Percentiles rank a stretch among this genome's conserved stretches.
These are phyloP conservation scores for Lactarius quietus DNA, from an alignment of 768 basidiomycete genomes.

Conservation along the genomic window DNA sequence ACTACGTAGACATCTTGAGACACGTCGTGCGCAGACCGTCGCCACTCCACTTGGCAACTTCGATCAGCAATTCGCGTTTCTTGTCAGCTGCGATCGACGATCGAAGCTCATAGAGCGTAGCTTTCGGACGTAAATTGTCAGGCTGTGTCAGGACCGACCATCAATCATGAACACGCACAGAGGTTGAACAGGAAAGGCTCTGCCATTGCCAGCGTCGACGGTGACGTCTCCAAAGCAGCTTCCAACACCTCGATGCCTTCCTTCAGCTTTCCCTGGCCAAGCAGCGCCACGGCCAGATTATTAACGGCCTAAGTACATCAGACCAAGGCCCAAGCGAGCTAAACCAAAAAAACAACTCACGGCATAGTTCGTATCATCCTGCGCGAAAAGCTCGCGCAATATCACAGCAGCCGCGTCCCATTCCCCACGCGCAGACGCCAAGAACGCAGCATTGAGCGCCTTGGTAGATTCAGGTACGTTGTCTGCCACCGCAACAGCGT, in stretches of 20 bases:
- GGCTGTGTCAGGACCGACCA: background rate
- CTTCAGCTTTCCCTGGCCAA: conserved; percentile 67
- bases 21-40: conserved; percentile 75
- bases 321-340: background rate
- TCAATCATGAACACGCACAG: conserved; percentile 46
- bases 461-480: conserved; percentile 39
- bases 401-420: conserved; percentile 53
- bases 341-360: background rate
- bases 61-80: conserved; percentile 67
- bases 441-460: conserved; percentile 61
- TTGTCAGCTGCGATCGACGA: conserved; percentile 69
- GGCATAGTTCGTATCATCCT: conserved; percentile 35
- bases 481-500: conserved; percentile 44
- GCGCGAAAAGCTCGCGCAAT: conserved; percentile 43
- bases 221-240: conserved; percentile 55
- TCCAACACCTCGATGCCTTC: conserved; percentile 77
- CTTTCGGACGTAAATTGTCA: conserved; percentile 36
- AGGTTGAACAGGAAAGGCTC: conserved; percentile 86
- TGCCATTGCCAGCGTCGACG: conserved; percentile 66
- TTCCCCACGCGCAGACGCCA: conserved; percentile 66
- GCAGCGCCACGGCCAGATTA: conserved; percentile 66
- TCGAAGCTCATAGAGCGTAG: conserved; percentile 79
- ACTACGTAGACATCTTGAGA: conserved; percentile 61
- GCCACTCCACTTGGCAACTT: conserved; percentile 83
- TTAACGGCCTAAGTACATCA: conserved; percentile 56